These are phyloP conservation scores for Sporothrix schenckii DNA, from an alignment of 2,329 filamentous ascomycete species.

Conservation along the genomic window DNA sequence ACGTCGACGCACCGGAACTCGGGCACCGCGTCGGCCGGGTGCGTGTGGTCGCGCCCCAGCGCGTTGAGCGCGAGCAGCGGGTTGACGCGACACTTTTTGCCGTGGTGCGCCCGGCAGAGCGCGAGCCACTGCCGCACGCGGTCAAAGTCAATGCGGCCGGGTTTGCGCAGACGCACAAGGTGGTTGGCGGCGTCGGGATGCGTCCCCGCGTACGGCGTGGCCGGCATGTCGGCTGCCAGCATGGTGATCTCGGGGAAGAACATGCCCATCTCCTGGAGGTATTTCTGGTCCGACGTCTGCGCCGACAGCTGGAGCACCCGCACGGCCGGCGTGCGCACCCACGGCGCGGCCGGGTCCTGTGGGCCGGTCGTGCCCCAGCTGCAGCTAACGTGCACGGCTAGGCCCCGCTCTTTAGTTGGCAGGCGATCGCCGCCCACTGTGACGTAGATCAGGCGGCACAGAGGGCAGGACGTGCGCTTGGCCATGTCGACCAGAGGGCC, in stretches of 20 bases:
- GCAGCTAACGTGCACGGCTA: neutral
- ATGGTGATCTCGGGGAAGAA: too few species aligned
- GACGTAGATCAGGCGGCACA: neutral
- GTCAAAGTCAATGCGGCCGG: neutral
- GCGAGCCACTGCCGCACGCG: neutral
- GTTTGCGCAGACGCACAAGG: neutral
- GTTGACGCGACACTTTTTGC: neutral
- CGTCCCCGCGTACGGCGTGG: too few species aligned
- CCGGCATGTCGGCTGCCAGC: too few species aligned
- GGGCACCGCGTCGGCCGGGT: neutral
- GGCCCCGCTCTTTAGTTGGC: neutral
- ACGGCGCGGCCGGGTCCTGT: neutral
- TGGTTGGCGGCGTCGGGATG: neutral
- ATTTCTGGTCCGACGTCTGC: too few species aligned
- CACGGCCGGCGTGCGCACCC: neutral
- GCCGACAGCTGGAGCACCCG: too few species aligned
- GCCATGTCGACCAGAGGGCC: neutral
- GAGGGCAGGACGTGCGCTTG: neutral
- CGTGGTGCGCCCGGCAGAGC: neutral
- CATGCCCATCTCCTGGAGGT: too few species aligned
- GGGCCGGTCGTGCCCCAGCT: neutral
- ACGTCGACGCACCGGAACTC: slow-evolving; percentile 1
- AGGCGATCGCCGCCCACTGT: neutral
- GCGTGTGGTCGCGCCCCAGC: too few species aligned
- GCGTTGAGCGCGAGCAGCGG: neutral